These are phyloP conservation scores for Arthroderma uncinatum DNA, from an alignment of 2,329 filamentous ascomycete species.

Conservation along the genomic window DNA sequence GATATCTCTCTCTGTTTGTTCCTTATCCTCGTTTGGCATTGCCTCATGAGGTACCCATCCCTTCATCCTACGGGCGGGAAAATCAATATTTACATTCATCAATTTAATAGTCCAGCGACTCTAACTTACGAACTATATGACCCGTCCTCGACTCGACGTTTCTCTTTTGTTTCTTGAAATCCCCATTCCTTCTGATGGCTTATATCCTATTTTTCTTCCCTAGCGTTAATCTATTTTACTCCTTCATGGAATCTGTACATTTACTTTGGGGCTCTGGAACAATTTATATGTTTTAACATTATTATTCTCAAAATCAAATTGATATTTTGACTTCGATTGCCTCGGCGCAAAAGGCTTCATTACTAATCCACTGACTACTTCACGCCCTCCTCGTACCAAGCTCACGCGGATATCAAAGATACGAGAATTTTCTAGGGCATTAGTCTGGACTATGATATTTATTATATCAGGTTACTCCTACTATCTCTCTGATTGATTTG, in stretches of 20 bases:
- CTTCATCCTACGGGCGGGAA: neutral
- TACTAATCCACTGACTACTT: conserved; percentile 3
- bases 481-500: neutral
- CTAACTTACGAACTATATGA: neutral
- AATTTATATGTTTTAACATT: neutral
- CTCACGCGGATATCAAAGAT: neutral
- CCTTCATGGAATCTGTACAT: neutral
- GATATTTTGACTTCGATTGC: neutral
- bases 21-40: neutral
- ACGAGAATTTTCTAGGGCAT: neutral
- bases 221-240: neutral
- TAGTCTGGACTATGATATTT: neutral
- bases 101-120: neutral
- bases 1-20: too few relatives aligned
- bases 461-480: neutral
- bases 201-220: neutral
- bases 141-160: neutral
- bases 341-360: neutral
- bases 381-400: neutral
- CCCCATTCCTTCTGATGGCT: neutral
- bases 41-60: neutral
- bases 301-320: neutral
- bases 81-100: neutral
- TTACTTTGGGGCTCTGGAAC: neutral
- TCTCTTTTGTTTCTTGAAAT: neutral